Percentiles rank a stretch among this genome's conserved stretches.
Conservation (phyloP, 148 eudicot species). For the Chenopodium berlandieri region DNA sequence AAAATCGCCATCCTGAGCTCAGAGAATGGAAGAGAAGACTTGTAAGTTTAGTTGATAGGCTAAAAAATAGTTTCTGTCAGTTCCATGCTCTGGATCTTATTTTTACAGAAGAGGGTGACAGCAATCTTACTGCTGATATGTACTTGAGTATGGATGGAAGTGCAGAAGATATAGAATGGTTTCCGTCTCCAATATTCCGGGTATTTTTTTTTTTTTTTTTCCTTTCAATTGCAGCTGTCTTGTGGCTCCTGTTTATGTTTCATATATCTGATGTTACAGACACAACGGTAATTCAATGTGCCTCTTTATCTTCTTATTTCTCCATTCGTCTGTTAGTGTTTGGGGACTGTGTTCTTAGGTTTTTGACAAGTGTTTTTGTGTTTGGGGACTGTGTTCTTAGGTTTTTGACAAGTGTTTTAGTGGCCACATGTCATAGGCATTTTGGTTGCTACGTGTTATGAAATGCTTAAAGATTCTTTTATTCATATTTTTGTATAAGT, state of each 20-base stretch:
- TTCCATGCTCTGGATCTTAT: constrained; percentile 93
- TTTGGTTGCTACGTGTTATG: not conserved
- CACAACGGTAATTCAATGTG: not conserved
- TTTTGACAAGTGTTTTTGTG: not conserved
- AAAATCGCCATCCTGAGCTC: constrained; percentile 85
- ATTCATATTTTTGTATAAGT: too few relatives aligned
- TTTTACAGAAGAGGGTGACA: constrained; percentile 90
- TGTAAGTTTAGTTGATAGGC: constrained; percentile 70
- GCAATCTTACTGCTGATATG: constrained; percentile 84
- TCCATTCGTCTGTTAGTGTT: not conserved
- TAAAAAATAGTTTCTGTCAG: constrained; percentile 88
- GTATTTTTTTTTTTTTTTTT: constrained; percentile 28
- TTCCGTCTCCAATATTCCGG: constrained; percentile 89
- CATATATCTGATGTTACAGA: not conserved
- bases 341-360: not conserved
- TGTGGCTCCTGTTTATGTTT: not conserved
- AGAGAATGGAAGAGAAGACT: constrained; percentile 96
- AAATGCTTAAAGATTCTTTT: not conserved
- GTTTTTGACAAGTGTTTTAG: not conserved
- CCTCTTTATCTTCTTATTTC: not conserved
- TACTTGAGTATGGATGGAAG: constrained; percentile 83
- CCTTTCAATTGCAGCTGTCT: not conserved
- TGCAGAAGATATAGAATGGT: constrained; percentile 80
- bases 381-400: not conserved
- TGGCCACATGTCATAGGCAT: not conserved